phyloP scores from a whole-genome alignment of 768 basidiomycete genomes.

The Naganishia randhawae region DNA sequence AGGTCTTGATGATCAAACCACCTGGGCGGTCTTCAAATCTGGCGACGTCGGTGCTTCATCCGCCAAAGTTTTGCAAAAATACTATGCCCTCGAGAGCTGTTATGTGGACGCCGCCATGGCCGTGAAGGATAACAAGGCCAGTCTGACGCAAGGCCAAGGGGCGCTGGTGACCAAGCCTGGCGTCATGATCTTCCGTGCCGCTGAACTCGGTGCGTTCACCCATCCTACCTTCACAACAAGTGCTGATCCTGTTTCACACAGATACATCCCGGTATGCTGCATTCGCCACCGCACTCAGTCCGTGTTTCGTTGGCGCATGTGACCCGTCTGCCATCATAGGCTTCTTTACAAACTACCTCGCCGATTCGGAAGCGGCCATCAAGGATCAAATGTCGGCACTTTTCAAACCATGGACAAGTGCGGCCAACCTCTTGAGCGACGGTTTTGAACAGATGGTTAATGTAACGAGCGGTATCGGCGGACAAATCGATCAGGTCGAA shows the following conservation, averaged over 20 bases:
- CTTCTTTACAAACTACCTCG: neutral
- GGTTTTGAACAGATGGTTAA: neutral
- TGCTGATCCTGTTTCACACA: neutral
- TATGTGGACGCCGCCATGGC: conserved; percentile 1
- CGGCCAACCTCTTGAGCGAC: neutral
- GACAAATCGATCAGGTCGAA: conserved; percentile 1
- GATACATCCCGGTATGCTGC: conserved; percentile 2
- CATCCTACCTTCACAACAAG: neutral
- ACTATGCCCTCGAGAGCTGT: neutral
- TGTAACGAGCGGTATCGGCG: neutral
- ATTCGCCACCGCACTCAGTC: neutral
- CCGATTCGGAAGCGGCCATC: neutral
- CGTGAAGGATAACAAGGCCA: conserved; percentile 6
- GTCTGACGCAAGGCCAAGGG: neutral
- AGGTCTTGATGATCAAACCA: neutral
- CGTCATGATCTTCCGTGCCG: neutral
- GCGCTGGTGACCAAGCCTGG: neutral
- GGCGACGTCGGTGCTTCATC: conserved; percentile 6
- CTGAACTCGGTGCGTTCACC: neutral
- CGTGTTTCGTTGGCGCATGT: neutral
- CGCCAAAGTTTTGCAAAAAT: neutral
- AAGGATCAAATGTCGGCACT: neutral
- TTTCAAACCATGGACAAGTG: neutral
- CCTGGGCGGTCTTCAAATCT: neutral
- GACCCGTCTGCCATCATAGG: neutral